A percentile compares a stretch with the other conserved stretches of the same genome.
These are phyloP conservation scores for Sugiyamaella grinbergsii DNA, from an alignment of 1,139 yeast species.

Conservation along the genomic window DNA sequence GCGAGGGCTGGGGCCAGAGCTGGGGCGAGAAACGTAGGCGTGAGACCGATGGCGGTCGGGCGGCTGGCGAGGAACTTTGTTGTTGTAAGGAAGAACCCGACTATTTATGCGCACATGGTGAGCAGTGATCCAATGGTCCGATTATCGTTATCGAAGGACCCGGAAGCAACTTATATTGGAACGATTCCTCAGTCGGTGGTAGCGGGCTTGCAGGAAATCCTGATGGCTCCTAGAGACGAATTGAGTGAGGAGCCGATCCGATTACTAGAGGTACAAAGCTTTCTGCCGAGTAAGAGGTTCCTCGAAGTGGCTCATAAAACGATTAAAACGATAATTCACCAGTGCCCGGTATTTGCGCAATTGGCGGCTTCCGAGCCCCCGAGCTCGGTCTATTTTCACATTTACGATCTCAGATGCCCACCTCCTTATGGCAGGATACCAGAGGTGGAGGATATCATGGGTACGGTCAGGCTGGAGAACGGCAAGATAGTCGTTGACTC, in stretches of 20 bases:
- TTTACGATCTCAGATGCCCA: slow-evolving; percentile 67
- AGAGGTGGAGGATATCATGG: slow-evolving; percentile 70
- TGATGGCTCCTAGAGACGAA: slow-evolving; percentile 7
- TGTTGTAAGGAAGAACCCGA: slow-evolving; percentile 21
- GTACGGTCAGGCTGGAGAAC: slow-evolving; percentile 63
- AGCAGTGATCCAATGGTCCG: slow-evolving; percentile 17
- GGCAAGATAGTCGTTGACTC: slow-evolving; percentile 54
- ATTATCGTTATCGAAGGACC: slow-evolving; percentile 27
- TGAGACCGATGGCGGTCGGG: not conserved
- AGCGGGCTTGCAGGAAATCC: slow-evolving; percentile 24
- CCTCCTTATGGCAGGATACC: slow-evolving; percentile 73
- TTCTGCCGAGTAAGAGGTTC: slow-evolving; percentile 31
- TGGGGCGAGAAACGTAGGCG: not conserved
- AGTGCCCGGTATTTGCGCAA: slow-evolving; percentile 61
- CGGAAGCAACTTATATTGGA: slow-evolving; percentile 38
- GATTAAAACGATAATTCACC: slow-evolving; percentile 40
- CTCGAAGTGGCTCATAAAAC: slow-evolving; percentile 39
- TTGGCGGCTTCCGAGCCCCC: slow-evolving; percentile 61
- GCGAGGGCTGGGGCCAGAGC: not conserved
- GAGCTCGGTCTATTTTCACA: slow-evolving; percentile 58
- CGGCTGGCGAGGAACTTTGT: slow-evolving; percentile 6
- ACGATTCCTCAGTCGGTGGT: slow-evolving; percentile 24
- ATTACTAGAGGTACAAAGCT: slow-evolving; percentile 20
- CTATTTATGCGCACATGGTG: slow-evolving; percentile 28
- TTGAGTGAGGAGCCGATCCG: slow-evolving; percentile 6